Evolutionary conservation across 139 green algal genomes (phyloP).

Genomic region (Trebouxia sp.): DNA sequence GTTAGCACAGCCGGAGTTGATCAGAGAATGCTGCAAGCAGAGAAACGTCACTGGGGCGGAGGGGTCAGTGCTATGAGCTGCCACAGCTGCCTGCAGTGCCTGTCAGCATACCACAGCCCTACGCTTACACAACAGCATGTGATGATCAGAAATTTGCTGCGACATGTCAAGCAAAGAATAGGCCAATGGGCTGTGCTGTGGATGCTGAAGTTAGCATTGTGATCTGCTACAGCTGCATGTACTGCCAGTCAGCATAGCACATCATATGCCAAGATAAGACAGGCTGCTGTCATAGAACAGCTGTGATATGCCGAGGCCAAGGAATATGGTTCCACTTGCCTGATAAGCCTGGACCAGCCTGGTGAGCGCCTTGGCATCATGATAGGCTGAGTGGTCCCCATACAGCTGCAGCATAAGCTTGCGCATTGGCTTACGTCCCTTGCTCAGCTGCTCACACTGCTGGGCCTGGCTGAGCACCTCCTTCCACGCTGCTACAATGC

Average conservation of each 20-base stretch:
- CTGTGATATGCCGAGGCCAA: background rate
- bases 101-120: no score
- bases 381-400: slow-evolving; percentile 20
- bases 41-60: no score
- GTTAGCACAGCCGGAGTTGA: no score
- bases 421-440: slow-evolving; percentile 4
- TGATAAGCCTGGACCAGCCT: background rate
- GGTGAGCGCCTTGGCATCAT: slow-evolving; percentile 13
- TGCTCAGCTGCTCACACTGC: background rate
- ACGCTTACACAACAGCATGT: no score
- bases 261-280: background rate
- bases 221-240: background rate
- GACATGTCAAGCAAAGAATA: no score
- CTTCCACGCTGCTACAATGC: background rate
- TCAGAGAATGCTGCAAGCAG: no score
- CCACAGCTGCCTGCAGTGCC: no score
- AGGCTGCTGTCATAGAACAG: background rate
- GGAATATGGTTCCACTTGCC: background rate
- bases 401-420: slow-evolving; percentile 12
- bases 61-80: no score
- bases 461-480: background rate
- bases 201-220: background rate
- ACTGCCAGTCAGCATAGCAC: background rate
- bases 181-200: no score
- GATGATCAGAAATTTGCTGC: no score